Conservation (phyloP, 129 eudicot genomes). For the sunflower (Helianthus annuus) region DNA sequence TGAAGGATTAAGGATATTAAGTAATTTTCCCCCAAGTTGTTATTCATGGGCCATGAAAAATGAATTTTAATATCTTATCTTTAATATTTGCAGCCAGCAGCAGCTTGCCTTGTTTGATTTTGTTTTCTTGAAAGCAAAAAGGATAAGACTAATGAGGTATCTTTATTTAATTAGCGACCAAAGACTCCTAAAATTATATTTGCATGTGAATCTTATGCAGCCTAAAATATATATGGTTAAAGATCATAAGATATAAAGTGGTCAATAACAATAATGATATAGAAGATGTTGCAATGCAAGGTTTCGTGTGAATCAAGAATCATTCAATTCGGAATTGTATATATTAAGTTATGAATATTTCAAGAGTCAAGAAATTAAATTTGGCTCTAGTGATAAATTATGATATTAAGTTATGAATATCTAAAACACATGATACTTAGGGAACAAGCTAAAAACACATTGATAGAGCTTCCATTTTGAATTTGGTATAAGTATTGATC, state of each 20-base stretch:
- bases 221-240: neutral
- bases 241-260: neutral
- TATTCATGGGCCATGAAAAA: slow-evolving; percentile 1
- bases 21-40: slow-evolving; percentile 1
- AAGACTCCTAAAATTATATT: neutral
- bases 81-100: neutral
- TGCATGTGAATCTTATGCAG: neutral
- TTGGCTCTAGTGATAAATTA: neutral
- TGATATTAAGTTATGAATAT: too few species aligned
- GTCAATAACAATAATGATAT: neutral
- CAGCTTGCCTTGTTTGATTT: slow-evolving; percentile 23
- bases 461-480: neutral
- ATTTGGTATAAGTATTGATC: neutral
- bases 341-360: neutral
- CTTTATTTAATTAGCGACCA: neutral
- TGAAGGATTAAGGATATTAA: slow-evolving; percentile 6
- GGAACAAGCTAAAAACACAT: neutral
- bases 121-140: neutral
- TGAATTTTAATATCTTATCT: slow-evolving; percentile 20
- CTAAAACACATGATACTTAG: neutral
- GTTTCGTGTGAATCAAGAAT: neutral
- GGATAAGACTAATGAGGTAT: neutral
- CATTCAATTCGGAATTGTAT: neutral
- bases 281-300: neutral
- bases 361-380: neutral